Conservation (phyloP, 768 basidiomycete species). For the Phlebiopsis flavidoalba region DNA sequence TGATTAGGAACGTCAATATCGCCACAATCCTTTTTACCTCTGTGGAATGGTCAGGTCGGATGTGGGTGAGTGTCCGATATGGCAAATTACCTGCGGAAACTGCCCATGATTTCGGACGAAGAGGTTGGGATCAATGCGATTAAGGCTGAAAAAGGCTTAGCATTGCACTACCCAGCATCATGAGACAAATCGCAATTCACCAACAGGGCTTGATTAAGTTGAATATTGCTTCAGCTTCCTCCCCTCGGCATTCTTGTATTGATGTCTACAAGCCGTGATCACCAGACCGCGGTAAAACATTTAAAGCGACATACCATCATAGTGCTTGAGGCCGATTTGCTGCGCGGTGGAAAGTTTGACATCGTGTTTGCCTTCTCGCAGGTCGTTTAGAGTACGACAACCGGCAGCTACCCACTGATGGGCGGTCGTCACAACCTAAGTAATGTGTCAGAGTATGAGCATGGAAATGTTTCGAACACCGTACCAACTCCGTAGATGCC, state of each 20-base stretch:
- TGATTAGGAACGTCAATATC: slow-evolving; percentile 91
- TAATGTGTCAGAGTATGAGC: neutral
- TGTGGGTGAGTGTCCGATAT: neutral
- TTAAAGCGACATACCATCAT: slow-evolving; percentile 48
- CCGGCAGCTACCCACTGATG: slow-evolving; percentile 72
- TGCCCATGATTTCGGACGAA: slow-evolving; percentile 89
- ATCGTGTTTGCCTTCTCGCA: slow-evolving; percentile 53
- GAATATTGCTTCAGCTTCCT: slow-evolving; percentile 72
- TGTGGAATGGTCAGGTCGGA: slow-evolving; percentile 22
- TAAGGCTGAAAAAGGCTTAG: slow-evolving; percentile 46
- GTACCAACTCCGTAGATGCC: slow-evolving; percentile 86
- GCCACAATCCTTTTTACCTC: slow-evolving; percentile 79
- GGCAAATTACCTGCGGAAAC: slow-evolving; percentile 60
- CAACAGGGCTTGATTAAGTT: slow-evolving; percentile 65
- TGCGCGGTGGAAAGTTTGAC: slow-evolving; percentile 57
- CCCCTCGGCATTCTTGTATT: slow-evolving; percentile 80
- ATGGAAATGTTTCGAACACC: slow-evolving; percentile 18
- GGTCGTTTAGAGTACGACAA: slow-evolving; percentile 73
- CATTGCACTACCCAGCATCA: neutral
- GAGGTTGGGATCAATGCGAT: slow-evolving; percentile 62
- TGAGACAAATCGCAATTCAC: slow-evolving; percentile 33
- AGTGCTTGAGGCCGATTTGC: slow-evolving; percentile 62
- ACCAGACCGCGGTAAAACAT: neutral
- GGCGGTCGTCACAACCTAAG: slow-evolving; percentile 59
- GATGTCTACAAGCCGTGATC: slow-evolving; percentile 49